phyloP scores from a whole-genome alignment of 495 filamentous ascomycete species.

The Aspergillus leporis region DNA sequence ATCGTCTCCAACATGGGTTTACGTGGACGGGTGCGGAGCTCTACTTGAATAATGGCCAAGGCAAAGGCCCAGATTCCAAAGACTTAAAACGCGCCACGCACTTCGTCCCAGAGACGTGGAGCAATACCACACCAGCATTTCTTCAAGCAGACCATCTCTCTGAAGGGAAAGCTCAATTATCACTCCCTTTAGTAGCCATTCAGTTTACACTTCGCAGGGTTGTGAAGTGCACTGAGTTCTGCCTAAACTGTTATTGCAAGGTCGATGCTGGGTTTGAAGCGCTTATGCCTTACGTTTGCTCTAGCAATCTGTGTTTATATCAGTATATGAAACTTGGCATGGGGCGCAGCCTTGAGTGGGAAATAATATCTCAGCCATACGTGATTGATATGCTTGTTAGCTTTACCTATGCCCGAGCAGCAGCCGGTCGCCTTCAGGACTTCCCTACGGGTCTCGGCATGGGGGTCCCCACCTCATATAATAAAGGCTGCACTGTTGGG shows the following conservation, averaged over 20 bases:
- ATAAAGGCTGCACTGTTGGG: not conserved
- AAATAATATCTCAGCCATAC: constrained; percentile 75
- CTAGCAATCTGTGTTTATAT: constrained; percentile 75
- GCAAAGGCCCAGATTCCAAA: constrained; percentile 17
- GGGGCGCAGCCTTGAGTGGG: constrained; percentile 81
- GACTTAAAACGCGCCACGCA: constrained; percentile 17
- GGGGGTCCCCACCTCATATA: constrained; percentile 53
- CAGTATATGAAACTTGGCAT: constrained; percentile 91
- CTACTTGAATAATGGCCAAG: constrained; percentile 50
- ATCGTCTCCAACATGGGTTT: constrained; percentile 52
- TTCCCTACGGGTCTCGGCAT: constrained; percentile 70
- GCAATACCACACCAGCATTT: constrained; percentile 24
- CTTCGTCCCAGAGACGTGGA: constrained; percentile 27
- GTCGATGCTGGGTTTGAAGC: constrained; percentile 73
- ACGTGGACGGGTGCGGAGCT: constrained; percentile 73
- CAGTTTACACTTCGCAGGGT: constrained; percentile 81
- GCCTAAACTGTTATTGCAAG: constrained; percentile 79
- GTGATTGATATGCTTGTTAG: constrained; percentile 86
- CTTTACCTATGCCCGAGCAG: constrained; percentile 71
- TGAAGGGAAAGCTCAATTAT: constrained; percentile 31
- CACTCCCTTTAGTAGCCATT: constrained; percentile 73
- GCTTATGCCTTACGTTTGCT: constrained; percentile 91
- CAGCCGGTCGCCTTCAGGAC: constrained; percentile 45
- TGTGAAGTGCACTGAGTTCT: constrained; percentile 83
- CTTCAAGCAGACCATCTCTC: constrained; percentile 55